Conservation (phyloP, 2,329 filamentous ascomycete genomes). For the Pezicula radicicola region DNA sequence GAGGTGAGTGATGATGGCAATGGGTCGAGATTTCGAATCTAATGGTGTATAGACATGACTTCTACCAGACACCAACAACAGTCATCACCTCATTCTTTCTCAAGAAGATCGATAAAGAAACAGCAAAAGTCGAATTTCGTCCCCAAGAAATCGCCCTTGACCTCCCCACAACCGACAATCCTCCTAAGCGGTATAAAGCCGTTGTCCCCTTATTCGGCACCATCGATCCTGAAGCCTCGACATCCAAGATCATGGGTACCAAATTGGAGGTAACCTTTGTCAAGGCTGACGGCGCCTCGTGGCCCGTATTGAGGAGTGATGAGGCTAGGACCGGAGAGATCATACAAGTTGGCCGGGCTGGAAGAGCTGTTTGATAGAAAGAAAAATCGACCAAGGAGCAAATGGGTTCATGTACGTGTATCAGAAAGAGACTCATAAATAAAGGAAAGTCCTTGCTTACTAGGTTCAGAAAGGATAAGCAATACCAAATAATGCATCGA, state of each 20-base stretch:
- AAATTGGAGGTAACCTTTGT: constrained; percentile 66
- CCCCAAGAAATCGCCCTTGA: constrained; percentile 67
- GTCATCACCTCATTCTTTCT: constrained; percentile 93
- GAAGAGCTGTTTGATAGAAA: constrained; percentile 37
- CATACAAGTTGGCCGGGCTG: constrained; percentile 83
- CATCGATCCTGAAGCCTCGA: constrained; percentile 66
- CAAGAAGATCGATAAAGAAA: constrained; percentile 91
- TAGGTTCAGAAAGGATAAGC: too few species aligned
- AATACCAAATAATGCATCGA: too few species aligned
- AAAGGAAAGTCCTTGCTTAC: too few species aligned
- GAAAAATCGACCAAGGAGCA: neutral
- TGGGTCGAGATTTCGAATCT: constrained; percentile 4
- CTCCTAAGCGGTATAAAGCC: constrained; percentile 73
- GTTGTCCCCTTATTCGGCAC: constrained; percentile 71
- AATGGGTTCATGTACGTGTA: neutral
- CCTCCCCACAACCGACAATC: constrained; percentile 75
- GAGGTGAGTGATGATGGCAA: constrained; percentile 48
- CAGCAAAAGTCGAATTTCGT: constrained; percentile 69
- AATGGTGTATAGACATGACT: constrained; percentile 64
- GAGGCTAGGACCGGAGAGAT: constrained; percentile 72
- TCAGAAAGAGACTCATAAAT: too few species aligned
- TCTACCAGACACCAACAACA: constrained; percentile 83
- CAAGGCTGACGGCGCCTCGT: constrained; percentile 62
- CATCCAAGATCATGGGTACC: constrained; percentile 66
- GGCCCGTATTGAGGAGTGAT: constrained; percentile 66